Conservation (phyloP, 2,329 filamentous ascomycete genomes). For the Bipolaris sorokiniana region DNA sequence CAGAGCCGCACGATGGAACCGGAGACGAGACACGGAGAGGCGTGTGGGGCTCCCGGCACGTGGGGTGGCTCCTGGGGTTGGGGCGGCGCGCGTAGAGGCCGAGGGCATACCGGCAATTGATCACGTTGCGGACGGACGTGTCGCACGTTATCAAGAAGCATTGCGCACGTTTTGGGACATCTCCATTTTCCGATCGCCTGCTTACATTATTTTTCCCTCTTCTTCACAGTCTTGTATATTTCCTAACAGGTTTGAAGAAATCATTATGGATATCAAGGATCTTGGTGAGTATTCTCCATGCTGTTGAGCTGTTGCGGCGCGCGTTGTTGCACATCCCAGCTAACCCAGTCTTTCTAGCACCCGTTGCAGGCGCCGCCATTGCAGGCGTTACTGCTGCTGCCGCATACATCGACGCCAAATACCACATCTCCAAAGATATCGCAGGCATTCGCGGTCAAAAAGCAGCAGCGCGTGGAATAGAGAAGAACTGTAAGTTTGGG, state of each 20-base stretch:
- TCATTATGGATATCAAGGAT: slow-evolving; percentile 13
- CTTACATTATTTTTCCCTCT: background rate
- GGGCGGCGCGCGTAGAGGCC: slow-evolving; percentile 20
- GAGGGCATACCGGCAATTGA: slow-evolving; percentile 37
- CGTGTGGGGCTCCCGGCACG: slow-evolving; percentile 25
- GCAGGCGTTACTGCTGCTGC: slow-evolving; percentile 52
- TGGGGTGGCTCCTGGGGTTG: slow-evolving; percentile 16
- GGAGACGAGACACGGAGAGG: background rate
- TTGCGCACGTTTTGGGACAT: slow-evolving; percentile 3
- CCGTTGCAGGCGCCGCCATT: slow-evolving; percentile 44
- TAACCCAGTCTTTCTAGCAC: slow-evolving; percentile 28
- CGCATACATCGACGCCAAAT: slow-evolving; percentile 73
- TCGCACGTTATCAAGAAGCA: slow-evolving; percentile 19
- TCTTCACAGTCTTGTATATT: background rate
- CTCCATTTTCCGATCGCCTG: background rate
- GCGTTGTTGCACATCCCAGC: slow-evolving; percentile 6
- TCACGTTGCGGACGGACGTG: slow-evolving; percentile 30
- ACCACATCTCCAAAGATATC: slow-evolving; percentile 69
- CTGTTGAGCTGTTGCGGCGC: slow-evolving; percentile 5
- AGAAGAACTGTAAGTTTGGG: slow-evolving; percentile 55
- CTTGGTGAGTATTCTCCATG: slow-evolving; percentile 16
- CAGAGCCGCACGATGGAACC: slow-evolving; percentile 1
- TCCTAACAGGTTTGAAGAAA: background rate
- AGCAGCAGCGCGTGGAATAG: slow-evolving; percentile 54
- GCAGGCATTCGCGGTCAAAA: slow-evolving; percentile 53